A percentile compares a stretch with the other conserved stretches of the same genome.
phyloP scores from a whole-genome alignment of 1,139 yeast genomes.

The Torulaspora globosa region DNA sequence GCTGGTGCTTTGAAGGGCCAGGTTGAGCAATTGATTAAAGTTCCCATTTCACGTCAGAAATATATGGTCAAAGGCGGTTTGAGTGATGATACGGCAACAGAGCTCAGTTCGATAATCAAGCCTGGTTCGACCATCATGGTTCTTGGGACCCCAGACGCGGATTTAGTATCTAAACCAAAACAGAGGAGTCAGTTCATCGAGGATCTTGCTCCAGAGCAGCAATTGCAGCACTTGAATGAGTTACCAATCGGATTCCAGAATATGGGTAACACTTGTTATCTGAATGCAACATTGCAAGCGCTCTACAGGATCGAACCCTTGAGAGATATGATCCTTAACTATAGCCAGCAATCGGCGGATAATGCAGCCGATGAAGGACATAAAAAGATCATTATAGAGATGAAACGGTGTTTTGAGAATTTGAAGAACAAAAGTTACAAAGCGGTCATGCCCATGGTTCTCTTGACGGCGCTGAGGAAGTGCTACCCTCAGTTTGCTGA shows the following conservation, averaged over 20 bases:
- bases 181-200: slow-evolving; percentile 61
- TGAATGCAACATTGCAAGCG: slow-evolving; percentile 85
- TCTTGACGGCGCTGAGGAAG: slow-evolving; percentile 59
- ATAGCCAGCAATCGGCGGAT: slow-evolving; percentile 18
- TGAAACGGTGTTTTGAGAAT: slow-evolving; percentile 40
- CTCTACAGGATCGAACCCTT: slow-evolving; percentile 52
- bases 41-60: slow-evolving; percentile 85
- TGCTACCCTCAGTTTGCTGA: slow-evolving; percentile 89
- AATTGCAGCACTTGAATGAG: slow-evolving; percentile 40
- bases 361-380: slow-evolving; percentile 36
- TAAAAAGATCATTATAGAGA: slow-evolving; percentile 38
- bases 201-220: slow-evolving; percentile 49
- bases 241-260: slow-evolving; percentile 83
- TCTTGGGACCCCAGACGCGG: slow-evolving; percentile 81
- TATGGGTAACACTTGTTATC: slow-evolving; percentile 91
- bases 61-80: slow-evolving; percentile 84
- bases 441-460: slow-evolving; percentile 56
- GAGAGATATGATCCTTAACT: slow-evolving; percentile 31
- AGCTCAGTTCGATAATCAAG: slow-evolving; percentile 43
- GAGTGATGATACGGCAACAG: slow-evolving; percentile 56
- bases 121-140: slow-evolving; percentile 75
- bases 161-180: slow-evolving; percentile 56
- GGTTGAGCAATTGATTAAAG: slow-evolving; percentile 68
- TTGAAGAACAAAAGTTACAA: slow-evolving; percentile 44
- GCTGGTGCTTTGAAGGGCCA: slow-evolving; percentile 71